Evolutionary conservation across 2,329 filamentous ascomycete species (phyloP).

Genomic region (Aspergillus eucalypticola): DNA sequence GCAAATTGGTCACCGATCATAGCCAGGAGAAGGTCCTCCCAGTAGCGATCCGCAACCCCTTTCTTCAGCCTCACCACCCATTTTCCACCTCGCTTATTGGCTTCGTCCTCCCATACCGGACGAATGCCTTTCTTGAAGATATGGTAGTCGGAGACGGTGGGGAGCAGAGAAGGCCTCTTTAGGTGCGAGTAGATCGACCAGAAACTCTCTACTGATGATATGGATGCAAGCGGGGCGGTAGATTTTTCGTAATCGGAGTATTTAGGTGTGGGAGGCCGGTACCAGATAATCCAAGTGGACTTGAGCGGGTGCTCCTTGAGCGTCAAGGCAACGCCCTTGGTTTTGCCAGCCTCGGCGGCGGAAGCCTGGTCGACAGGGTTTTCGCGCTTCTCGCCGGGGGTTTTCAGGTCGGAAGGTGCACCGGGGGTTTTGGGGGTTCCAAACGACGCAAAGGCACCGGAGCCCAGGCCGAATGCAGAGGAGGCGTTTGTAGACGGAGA

Average conservation of each 20-base stretch:
- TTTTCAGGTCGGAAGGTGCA: conserved; percentile 74
- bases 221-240: conserved; percentile 78
- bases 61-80: conserved; percentile 98
- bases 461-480: conserved; percentile 89
- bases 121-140: conserved; percentile 96
- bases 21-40: conserved; percentile 89
- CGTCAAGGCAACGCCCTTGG: conserved; percentile 43
- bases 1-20: conserved; percentile 92
- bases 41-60: conserved; percentile 92
- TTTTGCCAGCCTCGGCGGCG: conserved; percentile 29
- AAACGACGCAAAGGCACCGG: conserved; percentile 95
- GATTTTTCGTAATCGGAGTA: conserved; percentile 99
- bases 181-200: conserved; percentile 87
- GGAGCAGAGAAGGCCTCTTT: conserved; percentile 82
- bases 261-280: conserved; percentile 92
- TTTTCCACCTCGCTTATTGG: conserved; percentile 94
- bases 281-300: conserved; percentile 95
- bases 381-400: conserved; percentile 64
- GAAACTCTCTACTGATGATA: conserved; percentile 84
- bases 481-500: conserved; percentile 78
- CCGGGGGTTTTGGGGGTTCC: conserved; percentile 86
- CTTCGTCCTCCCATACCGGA: conserved; percentile 97
- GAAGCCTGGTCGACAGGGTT: conserved; percentile 47
- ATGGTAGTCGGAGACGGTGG: conserved; percentile 94
- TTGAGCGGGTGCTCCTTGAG: conserved; percentile 64